Evolutionary conservation across 169 alveolate genomes (phyloP).

Genomic region (Cryptosporidium ubiquitum): DNA sequence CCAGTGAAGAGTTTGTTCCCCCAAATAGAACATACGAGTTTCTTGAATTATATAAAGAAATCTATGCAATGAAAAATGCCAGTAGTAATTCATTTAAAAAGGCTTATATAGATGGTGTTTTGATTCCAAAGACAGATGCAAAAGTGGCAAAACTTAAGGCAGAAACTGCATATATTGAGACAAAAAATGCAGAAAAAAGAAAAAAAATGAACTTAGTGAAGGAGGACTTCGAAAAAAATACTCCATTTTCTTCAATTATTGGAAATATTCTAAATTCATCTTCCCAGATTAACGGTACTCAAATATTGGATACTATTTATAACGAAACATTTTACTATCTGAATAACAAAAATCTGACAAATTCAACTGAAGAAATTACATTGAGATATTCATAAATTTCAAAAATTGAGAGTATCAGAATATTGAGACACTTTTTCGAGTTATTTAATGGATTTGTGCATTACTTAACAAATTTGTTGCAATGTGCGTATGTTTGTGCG

Average conservation of each 20-base stretch:
- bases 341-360: conserved; percentile 4
- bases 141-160: conserved; percentile 57
- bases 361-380: neutral
- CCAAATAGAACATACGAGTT: conserved; percentile 15
- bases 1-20: neutral
- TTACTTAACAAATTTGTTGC: neutral
- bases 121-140: conserved; percentile 57
- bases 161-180: conserved; percentile 66
- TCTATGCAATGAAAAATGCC: neutral
- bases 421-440: neutral
- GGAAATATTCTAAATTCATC: neutral
- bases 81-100: neutral
- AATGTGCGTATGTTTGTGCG: conserved; percentile 15
- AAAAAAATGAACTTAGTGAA: conserved; percentile 7
- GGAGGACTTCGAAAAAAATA: conserved; percentile 8
- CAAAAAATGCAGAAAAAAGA: conserved; percentile 44
- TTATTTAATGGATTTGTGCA: neutral
- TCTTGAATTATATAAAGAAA: conserved; percentile 45
- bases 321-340: conserved; percentile 52
- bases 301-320: neutral
- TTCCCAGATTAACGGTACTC: conserved; percentile 14
- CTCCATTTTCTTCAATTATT: neutral
- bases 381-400: neutral
- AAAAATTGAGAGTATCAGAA: neutral
- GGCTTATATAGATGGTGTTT: conserved; percentile 27